Base-by-base conservation (phyloP, 495 filamentous ascomycete species). In the Zalerion maritima region DNA sequence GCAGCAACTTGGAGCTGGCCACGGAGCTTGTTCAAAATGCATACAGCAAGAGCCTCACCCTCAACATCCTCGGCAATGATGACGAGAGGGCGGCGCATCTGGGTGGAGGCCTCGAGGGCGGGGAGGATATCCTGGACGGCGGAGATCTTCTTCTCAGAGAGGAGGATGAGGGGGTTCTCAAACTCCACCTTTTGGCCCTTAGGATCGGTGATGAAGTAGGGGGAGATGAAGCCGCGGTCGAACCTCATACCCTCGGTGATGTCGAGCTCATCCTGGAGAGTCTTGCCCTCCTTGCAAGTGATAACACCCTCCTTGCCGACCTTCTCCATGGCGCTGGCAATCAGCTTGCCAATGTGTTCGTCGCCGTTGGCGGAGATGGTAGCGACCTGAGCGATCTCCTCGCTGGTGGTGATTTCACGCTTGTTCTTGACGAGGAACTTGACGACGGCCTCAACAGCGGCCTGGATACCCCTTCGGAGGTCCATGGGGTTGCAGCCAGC, bases 401-500 rank as follows among this genome's bases (percentile, higher is more conserved):
- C 84, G 46, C 80, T 87, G 21, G 89, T 96, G 37, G 89, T 97
- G 57, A 97, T 91, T 58, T 92, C 83, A 38, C 82, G 77, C 71
- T 85, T 89, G 68, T 97, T 85, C 54, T 75, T 64, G 65, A 82
- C 77, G 39, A 97, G 70, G 60, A 83, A 97, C 47, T 89, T 72
- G 32, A 96, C 84, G 31, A 91, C 89, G 35, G 85, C 78, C 18
- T 92, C 83, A 32, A 96, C 87, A 24, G 87, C 89, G 40, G 87
- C 81, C 63, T 97, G 89, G 40, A 86, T 94, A 52, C 89, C 89
- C 43, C 89, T 73, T 50, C 89, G 75, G 40, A 97, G 74, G 55
- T 97, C 89, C 89, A 97, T 97, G 35, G 89, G 89, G 67, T 96
- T 97, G 78, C 91, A 97, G 41, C 89, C 89, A 34, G 89, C 91